Conservation (phyloP, 1,139 yeast genomes). For the Taphrina communis region DNA sequence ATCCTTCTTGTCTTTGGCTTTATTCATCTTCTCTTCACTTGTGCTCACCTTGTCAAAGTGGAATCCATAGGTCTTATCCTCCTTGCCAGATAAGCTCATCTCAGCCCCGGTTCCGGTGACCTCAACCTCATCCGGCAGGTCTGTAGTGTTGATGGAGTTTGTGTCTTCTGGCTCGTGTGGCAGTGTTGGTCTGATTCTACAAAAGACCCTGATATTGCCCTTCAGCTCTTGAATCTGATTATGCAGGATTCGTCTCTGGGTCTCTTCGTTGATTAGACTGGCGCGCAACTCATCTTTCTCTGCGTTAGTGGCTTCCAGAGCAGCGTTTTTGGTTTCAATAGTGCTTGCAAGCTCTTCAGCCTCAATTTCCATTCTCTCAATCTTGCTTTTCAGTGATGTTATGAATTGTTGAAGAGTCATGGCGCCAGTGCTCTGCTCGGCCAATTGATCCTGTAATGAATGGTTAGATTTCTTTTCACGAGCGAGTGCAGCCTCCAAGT, state of each 20-base stretch:
- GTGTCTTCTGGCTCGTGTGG: constrained; percentile 31
- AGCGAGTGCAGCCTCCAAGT: constrained; percentile 51
- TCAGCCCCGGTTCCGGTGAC: constrained; percentile 48
- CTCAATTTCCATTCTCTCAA: constrained; percentile 45
- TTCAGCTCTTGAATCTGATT: constrained; percentile 80
- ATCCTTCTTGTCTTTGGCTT: constrained; percentile 15
- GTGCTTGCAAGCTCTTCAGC: constrained; percentile 43
- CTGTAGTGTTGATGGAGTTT: constrained; percentile 25
- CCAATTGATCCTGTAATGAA: constrained; percentile 40
- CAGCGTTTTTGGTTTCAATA: constrained; percentile 45
- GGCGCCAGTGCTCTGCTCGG: constrained; percentile 45
- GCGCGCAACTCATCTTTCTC: constrained; percentile 46
- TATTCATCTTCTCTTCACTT: constrained; percentile 30
- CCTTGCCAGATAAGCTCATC: constrained; percentile 48
- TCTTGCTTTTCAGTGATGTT: constrained; percentile 39
- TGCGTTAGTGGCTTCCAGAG: constrained; percentile 46
- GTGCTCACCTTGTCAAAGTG: constrained; percentile 62
- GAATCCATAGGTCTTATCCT: constrained; percentile 57
- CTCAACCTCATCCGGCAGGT: constrained; percentile 45
- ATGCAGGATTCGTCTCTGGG: constrained; percentile 69
- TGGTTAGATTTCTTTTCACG: constrained; percentile 53
- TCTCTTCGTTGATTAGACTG: constrained; percentile 56
- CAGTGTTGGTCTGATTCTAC: constrained; percentile 74
- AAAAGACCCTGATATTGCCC: constrained; percentile 90
- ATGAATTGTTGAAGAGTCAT: constrained; percentile 44